Evolutionary conservation across 805 yeast genomes (phyloP).

Genomic region (Blastobotrys americana): DNA sequence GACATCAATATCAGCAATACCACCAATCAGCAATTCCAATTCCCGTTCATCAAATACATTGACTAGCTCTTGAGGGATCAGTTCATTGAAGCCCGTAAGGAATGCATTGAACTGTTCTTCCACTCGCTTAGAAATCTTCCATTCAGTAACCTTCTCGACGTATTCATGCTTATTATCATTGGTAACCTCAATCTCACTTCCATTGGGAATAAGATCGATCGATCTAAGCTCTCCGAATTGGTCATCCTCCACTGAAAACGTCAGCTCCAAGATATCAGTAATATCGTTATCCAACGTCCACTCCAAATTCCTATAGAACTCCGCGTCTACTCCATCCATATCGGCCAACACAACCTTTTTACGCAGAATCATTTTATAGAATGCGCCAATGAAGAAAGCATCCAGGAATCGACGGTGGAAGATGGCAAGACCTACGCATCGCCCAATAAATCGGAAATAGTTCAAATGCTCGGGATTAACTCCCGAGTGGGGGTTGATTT

Average conservation of each 20-base stretch:
- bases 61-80: conserved; percentile 93
- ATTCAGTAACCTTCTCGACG: conserved; percentile 89
- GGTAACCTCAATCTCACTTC: conserved; percentile 82
- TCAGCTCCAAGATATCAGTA: conserved; percentile 75
- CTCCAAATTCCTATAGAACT: conserved; percentile 85
- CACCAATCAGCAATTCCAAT: conserved; percentile 92
- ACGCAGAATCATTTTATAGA: conserved; percentile 94
- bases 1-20: conserved; percentile 94
- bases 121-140: conserved; percentile 90
- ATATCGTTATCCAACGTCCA: conserved; percentile 97
- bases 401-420: conserved; percentile 97
- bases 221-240: conserved; percentile 88
- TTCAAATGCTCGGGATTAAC: conserved; percentile 97
- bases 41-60: conserved; percentile 98
- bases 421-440: conserved; percentile 96
- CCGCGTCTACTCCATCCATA: conserved; percentile 98
- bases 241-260: conserved; percentile 82
- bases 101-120: conserved; percentile 95
- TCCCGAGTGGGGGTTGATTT: conserved; percentile 94
- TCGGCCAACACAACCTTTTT: conserved; percentile 93
- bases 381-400: conserved; percentile 96
- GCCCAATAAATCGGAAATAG: conserved; percentile 95
- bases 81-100: conserved; percentile 94
- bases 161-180: conserved; percentile 94
- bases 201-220: conserved; percentile 84